These are phyloP conservation scores for Colletotrichum sidae DNA, from an alignment of 2,329 filamentous ascomycete species.

Conservation along the genomic window DNA sequence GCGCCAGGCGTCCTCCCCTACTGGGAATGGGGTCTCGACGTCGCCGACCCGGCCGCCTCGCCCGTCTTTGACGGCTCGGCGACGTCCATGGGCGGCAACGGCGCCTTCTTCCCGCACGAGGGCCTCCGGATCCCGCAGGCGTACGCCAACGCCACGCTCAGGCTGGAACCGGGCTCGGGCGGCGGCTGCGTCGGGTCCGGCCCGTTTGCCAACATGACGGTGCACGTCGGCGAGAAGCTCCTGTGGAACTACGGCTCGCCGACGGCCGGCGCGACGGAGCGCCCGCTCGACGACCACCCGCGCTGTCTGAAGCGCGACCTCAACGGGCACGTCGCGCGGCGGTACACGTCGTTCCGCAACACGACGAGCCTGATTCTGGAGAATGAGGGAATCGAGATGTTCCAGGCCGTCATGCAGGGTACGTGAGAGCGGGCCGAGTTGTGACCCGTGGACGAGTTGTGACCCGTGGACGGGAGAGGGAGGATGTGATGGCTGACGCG, in stretches of 20 bases:
- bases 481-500: slow-evolving; percentile 42
- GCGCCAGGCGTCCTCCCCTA: slow-evolving; percentile 33
- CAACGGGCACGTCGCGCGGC: slow-evolving; percentile 39
- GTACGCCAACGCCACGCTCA: slow-evolving; percentile 37
- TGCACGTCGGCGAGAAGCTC: slow-evolving; percentile 51
- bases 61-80: slow-evolving; percentile 54
- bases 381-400: slow-evolving; percentile 37
- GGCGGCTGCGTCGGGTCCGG: slow-evolving; percentile 57
- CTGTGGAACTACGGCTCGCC: slow-evolving; percentile 32
- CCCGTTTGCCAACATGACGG: slow-evolving; percentile 52
- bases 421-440: too few species aligned
- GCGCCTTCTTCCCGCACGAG: slow-evolving; percentile 45
- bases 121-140: slow-evolving; percentile 31
- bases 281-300: slow-evolving; percentile 52
- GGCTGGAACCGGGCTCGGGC: slow-evolving; percentile 58
- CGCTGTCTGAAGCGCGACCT: slow-evolving; percentile 55
- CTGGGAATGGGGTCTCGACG: slow-evolving; percentile 32
- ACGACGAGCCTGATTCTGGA: slow-evolving; percentile 46
- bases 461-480: not conserved
- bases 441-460: too few species aligned
- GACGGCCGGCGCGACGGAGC: slow-evolving; percentile 20
- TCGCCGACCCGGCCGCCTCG: slow-evolving; percentile 45
- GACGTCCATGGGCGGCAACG: slow-evolving; percentile 52
- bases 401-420: slow-evolving; percentile 52
- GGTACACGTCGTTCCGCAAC: slow-evolving; percentile 39